Percentiles rank a stretch among this genome's conserved stretches.
Evolutionary conservation across 139 green algal genomes (phyloP).

Genomic region (Eudorina sp.): DNA sequence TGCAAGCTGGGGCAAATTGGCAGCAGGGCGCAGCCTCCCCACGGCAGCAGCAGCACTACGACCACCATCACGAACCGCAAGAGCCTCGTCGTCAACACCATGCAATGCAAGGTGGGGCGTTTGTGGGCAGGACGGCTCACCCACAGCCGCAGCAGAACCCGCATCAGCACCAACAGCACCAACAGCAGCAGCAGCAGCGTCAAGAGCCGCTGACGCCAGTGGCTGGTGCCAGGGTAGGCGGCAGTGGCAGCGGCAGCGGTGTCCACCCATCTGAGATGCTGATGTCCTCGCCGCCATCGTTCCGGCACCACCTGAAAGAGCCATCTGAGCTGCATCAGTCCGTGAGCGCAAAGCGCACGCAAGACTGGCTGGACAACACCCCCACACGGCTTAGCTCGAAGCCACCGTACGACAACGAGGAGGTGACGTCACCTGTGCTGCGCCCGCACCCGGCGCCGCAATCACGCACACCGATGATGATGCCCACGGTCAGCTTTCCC

Average conservation of each 20-base stretch:
- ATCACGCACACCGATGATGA: not conserved
- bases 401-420: not conserved
- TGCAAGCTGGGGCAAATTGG: too few relatives aligned
- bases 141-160: not conserved
- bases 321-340: not conserved
- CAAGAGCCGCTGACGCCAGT: not conserved
- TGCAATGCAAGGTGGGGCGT: too few relatives aligned
- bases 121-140: too few relatives aligned
- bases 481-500: not conserved
- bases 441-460: not conserved
- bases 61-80: not conserved
- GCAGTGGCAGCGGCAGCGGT: not conserved
- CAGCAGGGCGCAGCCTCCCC: too few relatives aligned
- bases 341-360: slow-evolving; percentile 1
- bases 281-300: slow-evolving; percentile 3
- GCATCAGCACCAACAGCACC: not conserved
- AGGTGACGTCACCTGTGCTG: not conserved
- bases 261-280: not conserved
- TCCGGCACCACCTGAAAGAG: slow-evolving; percentile 4
- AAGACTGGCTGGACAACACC: slow-evolving; percentile 26
- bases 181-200: not conserved
- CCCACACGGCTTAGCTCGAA: not conserved
- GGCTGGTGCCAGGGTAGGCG: too few relatives aligned
- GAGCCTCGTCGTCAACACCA: too few relatives aligned
- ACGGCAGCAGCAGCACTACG: not conserved